Conservation (phyloP, 331 rosid species). For the Acacia concinna region DNA sequence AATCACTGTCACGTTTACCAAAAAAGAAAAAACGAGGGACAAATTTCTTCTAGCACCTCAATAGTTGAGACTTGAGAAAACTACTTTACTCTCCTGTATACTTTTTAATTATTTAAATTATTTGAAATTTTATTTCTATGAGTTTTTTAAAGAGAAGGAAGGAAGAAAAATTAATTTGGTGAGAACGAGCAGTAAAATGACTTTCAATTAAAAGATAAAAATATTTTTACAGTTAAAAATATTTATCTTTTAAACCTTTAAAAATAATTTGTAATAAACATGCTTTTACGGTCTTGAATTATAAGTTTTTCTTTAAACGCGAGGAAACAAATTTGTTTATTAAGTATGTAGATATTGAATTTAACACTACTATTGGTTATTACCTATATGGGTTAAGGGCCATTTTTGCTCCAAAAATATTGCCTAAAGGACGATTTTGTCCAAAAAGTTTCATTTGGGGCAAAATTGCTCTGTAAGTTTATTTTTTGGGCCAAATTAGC, state of each 20-base stretch:
- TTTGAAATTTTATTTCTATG: neutral
- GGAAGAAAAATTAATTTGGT: neutral
- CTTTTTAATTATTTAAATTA: no score
- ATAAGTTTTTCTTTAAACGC: neutral
- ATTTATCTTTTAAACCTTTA: neutral
- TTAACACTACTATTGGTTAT: no score
- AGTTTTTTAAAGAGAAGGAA: neutral
- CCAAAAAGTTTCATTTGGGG: no score
- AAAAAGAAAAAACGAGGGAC: neutral
- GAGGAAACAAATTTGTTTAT: neutral
- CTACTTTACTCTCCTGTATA: neutral
- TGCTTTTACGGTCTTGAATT: no score
- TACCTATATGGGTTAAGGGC: no score
- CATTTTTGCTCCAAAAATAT: no score
- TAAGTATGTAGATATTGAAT: no score
- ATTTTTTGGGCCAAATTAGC: no score
- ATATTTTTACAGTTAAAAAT: neutral
- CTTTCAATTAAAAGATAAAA: neutral
- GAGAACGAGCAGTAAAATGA: neutral
- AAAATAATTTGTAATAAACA: neutral
- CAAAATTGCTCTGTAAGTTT: no score
- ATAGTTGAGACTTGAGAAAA: no score
- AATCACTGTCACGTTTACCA: neutral
- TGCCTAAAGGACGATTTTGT: no score
- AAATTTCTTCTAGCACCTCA: neutral